These are phyloP conservation scores for Venturia oleaginea DNA, from an alignment of 2,329 filamentous ascomycete species.

Conservation along the genomic window DNA sequence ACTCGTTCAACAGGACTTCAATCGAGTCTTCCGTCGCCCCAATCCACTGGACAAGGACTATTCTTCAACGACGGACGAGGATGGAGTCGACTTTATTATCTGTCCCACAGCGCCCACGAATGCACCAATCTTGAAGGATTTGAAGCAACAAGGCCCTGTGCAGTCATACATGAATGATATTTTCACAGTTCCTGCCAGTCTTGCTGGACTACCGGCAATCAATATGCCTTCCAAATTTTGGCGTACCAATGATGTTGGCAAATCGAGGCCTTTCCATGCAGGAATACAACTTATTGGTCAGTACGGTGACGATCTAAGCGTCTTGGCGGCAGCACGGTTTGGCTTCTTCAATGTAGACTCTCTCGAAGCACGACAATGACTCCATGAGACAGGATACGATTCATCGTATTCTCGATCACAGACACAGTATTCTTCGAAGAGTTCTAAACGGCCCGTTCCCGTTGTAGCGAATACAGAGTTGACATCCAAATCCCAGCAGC, in stretches of 20 bases:
- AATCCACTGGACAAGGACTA: slow-evolving; percentile 51
- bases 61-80: slow-evolving; percentile 32
- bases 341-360: background rate
- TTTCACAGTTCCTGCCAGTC: slow-evolving; percentile 87
- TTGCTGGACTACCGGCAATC: slow-evolving; percentile 82
- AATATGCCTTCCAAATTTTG: slow-evolving; percentile 57
- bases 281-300: slow-evolving; percentile 76
- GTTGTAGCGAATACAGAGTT: background rate
- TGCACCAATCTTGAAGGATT: slow-evolving; percentile 54
- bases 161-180: slow-evolving; percentile 88
- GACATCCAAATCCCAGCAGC: background rate
- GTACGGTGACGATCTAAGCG: slow-evolving; percentile 43
- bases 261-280: slow-evolving; percentile 26
- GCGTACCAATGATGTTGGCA: slow-evolving; percentile 18
- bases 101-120: slow-evolving; percentile 77
- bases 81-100: slow-evolving; percentile 75
- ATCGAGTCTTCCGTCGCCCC: slow-evolving; percentile 59
- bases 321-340: background rate
- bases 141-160: slow-evolving; percentile 48
- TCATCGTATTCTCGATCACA: too few relatives aligned
- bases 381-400: too few relatives aligned
- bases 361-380: background rate
- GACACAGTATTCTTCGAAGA: too few relatives aligned
- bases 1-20: slow-evolving; percentile 78
- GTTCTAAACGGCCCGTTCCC: background rate